Base-by-base conservation (phyloP, 768 basidiomycete genomes). In the Pholiota molesta region DNA sequence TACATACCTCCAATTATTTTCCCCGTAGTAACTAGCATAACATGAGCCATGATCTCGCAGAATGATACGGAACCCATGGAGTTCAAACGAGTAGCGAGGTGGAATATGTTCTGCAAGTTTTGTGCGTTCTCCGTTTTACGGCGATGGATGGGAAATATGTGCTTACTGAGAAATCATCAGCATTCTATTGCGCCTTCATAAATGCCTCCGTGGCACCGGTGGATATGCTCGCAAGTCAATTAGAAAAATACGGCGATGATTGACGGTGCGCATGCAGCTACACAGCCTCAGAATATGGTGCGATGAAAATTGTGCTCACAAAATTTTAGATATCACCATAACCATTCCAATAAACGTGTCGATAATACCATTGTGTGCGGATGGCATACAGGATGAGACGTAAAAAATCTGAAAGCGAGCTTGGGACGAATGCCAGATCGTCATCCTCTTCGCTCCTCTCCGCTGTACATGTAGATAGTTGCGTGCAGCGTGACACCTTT, bases 231-330 rank as follows among this genome's bases (percentile, higher is more conserved):
- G 60, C 60, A 61, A 61, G 60, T 61, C 60, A 61, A 52, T 56
- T 21, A 26, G 35, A 60, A 44, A 53, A 60, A 39, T 26, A 59
- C 10, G 51, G 33, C 47, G 28, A 37, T 49, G 47, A 53, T 55
- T 62, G 64, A 65, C 57, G 60, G 64, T 65, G 57, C 53, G 64
- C 60, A 65, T 65, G 60, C 29, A 56, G 10, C 13, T 55, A 57
- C 39, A 29, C 28, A 51, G 56, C 56, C 40, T 37, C 55, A 26
- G 19, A 19, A 19, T 42, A 42, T 44, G 42, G 42, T 44, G 5
- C 42, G 11, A 44, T 16, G 19, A 49, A 49, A 21, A 26, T 49
- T 26, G 47, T 13, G 23, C 47, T 49, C 56, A 19, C 31, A 35
- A 26, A 58, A 45, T 58, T 39, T 33, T 53, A 56, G 37, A 31